These are phyloP conservation scores for Tritrichomonas musculus DNA, from an alignment of 208 protist species.

Conservation along the genomic window DNA sequence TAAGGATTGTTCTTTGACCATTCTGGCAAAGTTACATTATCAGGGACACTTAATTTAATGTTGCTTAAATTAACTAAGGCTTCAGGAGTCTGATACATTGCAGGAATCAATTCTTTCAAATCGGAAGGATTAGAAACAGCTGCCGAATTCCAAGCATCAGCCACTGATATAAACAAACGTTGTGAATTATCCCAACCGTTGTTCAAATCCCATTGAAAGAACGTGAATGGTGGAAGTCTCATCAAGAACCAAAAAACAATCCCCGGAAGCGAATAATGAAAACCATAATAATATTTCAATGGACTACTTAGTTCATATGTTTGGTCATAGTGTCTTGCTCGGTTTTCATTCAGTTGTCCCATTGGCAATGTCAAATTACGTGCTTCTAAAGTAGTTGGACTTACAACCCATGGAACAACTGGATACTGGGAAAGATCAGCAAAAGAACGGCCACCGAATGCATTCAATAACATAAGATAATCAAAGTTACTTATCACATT, in stretches of 20 bases:
- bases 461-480: neutral
- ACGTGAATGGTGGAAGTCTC: neutral
- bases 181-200: neutral
- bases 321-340: neutral
- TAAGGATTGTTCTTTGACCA: neutral
- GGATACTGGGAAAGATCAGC: neutral
- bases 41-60: neutral
- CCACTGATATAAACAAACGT: neutral
- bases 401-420: neutral
- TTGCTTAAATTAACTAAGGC: neutral
- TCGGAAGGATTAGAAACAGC: neutral
- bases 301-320: neutral
- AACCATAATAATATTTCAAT: conserved; percentile 16
- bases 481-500: neutral
- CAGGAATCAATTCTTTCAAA: neutral
- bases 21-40: neutral
- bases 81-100: neutral
- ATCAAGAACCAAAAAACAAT: neutral
- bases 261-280: neutral
- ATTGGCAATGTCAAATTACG: neutral
- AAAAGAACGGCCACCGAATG: neutral
- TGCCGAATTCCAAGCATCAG: neutral
- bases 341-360: neutral
- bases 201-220: conserved; percentile 28
- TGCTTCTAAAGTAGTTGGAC: neutral